Conservation (phyloP, 164 flowering plant species). For the Vitis vinifera region ASM3070453v1 NC_081806.1:5321001-5321500, state of each 20-base stretch:
- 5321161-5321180: constrained; percentile 6
- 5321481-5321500: too few species aligned
- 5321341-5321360: neutral
- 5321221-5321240: neutral
- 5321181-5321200: too few species aligned
- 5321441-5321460: too few species aligned
- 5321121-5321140: constrained; percentile 49
- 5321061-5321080: constrained; percentile 41
- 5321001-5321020: constrained; percentile 43
- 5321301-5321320: too few species aligned
- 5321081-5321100: constrained; percentile 84
- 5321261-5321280: too few species aligned
- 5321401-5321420: too few species aligned
- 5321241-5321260: neutral
- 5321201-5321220: too few species aligned
- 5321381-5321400: neutral
- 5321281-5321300: too few species aligned
- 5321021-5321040: constrained; percentile 15
- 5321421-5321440: too few species aligned
- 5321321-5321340: too few species aligned
- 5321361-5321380: neutral
- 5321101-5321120: constrained; percentile 87
- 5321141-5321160: constrained; percentile 58
- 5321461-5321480: too few species aligned
- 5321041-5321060: constrained; percentile 8